These are phyloP conservation scores for Bruguiera sexangula DNA, from an alignment of 345 rosid species.

Conservation along the genomic window DNA sequence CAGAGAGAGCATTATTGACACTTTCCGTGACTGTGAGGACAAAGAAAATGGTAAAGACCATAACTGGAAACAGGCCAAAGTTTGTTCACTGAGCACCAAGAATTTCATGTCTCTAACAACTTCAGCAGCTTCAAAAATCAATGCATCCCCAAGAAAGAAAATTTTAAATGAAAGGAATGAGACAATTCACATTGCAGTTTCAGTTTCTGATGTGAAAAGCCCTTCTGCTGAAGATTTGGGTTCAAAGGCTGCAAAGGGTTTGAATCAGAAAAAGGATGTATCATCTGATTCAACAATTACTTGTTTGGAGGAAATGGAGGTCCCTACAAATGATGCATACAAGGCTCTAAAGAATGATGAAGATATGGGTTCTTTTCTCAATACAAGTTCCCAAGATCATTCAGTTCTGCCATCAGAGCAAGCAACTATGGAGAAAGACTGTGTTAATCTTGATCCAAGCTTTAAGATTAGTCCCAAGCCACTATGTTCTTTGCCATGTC, in stretches of 20 bases:
- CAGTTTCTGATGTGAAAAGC: constrained; percentile 39
- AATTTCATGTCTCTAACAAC: constrained; percentile 89
- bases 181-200: constrained; percentile 38
- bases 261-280: constrained; percentile 29
- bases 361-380: constrained; percentile 18
- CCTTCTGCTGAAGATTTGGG: constrained; percentile 33
- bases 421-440: constrained; percentile 27
- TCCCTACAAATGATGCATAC: constrained; percentile 14
- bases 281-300: constrained; percentile 37
- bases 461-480: constrained; percentile 40
- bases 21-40: constrained; percentile 43
- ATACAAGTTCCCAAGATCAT: constrained; percentile 9
- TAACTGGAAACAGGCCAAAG: constrained; percentile 29
- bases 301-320: constrained; percentile 26
- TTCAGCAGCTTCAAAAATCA: constrained; percentile 74
- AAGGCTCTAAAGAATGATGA: constrained; percentile 10
- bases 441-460: constrained; percentile 44
- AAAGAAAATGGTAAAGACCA: constrained; percentile 61
- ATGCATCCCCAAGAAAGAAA: constrained; percentile 69
- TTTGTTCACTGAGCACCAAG: constrained; percentile 46
- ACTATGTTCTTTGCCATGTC: constrained; percentile 27
- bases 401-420: constrained; percentile 7
- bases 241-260: constrained; percentile 20
- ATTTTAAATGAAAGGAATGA: constrained; percentile 64
- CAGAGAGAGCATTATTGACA: constrained; percentile 35